phyloP scores from a whole-genome alignment of 106 monocot species.

The Triglochin maritima region DNA sequence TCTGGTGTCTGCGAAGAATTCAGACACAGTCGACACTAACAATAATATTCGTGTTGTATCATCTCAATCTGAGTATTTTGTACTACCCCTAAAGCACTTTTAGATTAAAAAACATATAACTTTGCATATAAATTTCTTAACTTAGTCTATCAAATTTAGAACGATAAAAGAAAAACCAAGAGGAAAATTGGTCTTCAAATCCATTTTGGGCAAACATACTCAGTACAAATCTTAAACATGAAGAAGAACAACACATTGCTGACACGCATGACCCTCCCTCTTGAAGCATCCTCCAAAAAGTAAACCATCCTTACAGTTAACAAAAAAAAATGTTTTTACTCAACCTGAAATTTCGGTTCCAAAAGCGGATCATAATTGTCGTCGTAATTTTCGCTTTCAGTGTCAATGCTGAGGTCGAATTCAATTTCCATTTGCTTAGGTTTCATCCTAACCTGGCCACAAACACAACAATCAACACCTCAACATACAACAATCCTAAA shows the following conservation, averaged over 20 bases:
- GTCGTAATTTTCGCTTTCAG: slow-evolving; percentile 16
- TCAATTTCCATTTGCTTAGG: slow-evolving; percentile 15
- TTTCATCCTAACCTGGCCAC: slow-evolving; percentile 13
- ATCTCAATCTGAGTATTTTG: neutral
- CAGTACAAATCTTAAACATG: neutral
- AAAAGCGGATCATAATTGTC: slow-evolving; percentile 5
- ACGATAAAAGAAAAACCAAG: neutral
- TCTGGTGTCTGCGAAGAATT: neutral
- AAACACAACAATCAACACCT: neutral
- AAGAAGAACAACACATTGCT: neutral
- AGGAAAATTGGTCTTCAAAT: neutral
- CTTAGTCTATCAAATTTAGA: too few species aligned
- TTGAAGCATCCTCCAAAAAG: neutral
- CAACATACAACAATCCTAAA: neutral
- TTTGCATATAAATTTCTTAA: too few species aligned
- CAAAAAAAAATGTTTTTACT: neutral
- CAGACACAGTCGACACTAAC: neutral
- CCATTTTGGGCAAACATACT: neutral
- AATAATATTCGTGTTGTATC: neutral
- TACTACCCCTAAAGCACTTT: too few species aligned
- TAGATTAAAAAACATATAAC: too few species aligned
- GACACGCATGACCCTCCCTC: too few species aligned
- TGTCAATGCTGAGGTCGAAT: slow-evolving; percentile 13
- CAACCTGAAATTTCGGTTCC: slow-evolving; percentile 7
- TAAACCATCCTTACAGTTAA: neutral